Evolutionary conservation across 805 yeast genomes (phyloP).

Genomic region (Monosporozyma yasuniensis): DNA sequence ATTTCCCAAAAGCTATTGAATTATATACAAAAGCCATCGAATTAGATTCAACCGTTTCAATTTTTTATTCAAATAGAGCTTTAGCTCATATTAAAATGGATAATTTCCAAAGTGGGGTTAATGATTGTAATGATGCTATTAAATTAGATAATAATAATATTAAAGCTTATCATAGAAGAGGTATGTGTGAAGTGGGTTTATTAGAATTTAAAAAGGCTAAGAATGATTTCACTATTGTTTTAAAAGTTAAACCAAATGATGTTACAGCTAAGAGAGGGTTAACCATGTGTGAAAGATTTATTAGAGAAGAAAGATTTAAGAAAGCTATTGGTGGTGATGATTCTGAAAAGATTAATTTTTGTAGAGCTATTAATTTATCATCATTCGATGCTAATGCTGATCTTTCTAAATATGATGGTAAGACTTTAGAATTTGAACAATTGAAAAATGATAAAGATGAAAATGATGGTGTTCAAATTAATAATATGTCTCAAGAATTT

Average conservation of each 20-base stretch:
- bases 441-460: slow-evolving; percentile 20
- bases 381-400: slow-evolving; percentile 29
- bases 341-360: slow-evolving; percentile 17
- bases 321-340: slow-evolving; percentile 74
- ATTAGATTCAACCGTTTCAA: slow-evolving; percentile 47
- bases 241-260: slow-evolving; percentile 59
- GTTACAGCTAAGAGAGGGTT: slow-evolving; percentile 52
- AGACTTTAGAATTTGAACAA: slow-evolving; percentile 22
- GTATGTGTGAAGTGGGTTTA: slow-evolving; percentile 69
- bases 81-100: slow-evolving; percentile 82
- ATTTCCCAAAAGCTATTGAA: slow-evolving; percentile 56
- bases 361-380: slow-evolving; percentile 20
- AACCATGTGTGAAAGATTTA: slow-evolving; percentile 52
- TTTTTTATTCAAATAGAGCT: slow-evolving; percentile 78
- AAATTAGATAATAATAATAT: slow-evolving; percentile 54
- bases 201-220: slow-evolving; percentile 68
- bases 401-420: slow-evolving; percentile 24
- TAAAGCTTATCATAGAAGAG: slow-evolving; percentile 83
- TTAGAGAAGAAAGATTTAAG: slow-evolving; percentile 72
- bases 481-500: slow-evolving; percentile 45
- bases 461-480: slow-evolving; percentile 23
- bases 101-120: slow-evolving; percentile 74
- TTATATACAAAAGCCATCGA: slow-evolving; percentile 69
- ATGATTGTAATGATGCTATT: slow-evolving; percentile 69
- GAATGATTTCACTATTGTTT: slow-evolving; percentile 55